These are phyloP conservation scores for Geotrichum carabidarum DNA, from an alignment of 1,139 yeast genomes.

Conservation along the genomic window DNA sequence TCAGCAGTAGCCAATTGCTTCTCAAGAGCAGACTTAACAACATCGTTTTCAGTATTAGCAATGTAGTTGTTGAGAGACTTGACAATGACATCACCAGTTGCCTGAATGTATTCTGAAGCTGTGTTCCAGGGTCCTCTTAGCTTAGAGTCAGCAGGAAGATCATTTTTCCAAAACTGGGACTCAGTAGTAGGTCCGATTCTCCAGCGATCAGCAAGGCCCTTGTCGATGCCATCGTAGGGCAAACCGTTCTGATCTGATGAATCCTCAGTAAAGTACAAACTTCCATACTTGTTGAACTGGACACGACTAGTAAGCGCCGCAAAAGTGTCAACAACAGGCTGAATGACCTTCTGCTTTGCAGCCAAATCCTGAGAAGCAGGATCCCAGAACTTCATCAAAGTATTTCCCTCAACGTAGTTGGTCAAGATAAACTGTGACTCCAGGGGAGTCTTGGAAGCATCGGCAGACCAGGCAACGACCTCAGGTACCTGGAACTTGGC, in stretches of 20 bases:
- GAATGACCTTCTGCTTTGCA: slow-evolving; percentile 37
- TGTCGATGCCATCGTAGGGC: slow-evolving; percentile 64
- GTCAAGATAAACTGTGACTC: slow-evolving; percentile 71
- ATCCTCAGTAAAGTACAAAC: slow-evolving; percentile 70
- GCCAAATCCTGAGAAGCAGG: slow-evolving; percentile 59
- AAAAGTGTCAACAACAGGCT: slow-evolving; percentile 37
- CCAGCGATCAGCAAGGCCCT: slow-evolving; percentile 62
- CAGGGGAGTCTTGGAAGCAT: slow-evolving; percentile 51
- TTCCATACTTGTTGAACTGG: slow-evolving; percentile 69
- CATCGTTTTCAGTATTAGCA: slow-evolving; percentile 47
- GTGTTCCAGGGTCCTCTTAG: slow-evolving; percentile 73
- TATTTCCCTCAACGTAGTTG: slow-evolving; percentile 73
- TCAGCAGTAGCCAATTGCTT: slow-evolving; percentile 47
- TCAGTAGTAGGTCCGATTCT: slow-evolving; percentile 88
- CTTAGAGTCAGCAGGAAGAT: slow-evolving; percentile 24
- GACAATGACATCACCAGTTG: slow-evolving; percentile 62
- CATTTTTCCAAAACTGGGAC: slow-evolving; percentile 64
- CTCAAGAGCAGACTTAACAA: slow-evolving; percentile 46
- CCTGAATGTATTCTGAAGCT: slow-evolving; percentile 52
- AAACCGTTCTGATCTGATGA: slow-evolving; percentile 40
- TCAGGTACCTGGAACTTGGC: slow-evolving; percentile 50
- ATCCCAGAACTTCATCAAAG: slow-evolving; percentile 85
- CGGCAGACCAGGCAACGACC: slow-evolving; percentile 66
- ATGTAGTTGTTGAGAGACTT: slow-evolving; percentile 57
- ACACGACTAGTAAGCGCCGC: slow-evolving; percentile 33